Base-by-base conservation (phyloP, 345 rosid genomes). In the Syzygium aromaticum region DNA sequence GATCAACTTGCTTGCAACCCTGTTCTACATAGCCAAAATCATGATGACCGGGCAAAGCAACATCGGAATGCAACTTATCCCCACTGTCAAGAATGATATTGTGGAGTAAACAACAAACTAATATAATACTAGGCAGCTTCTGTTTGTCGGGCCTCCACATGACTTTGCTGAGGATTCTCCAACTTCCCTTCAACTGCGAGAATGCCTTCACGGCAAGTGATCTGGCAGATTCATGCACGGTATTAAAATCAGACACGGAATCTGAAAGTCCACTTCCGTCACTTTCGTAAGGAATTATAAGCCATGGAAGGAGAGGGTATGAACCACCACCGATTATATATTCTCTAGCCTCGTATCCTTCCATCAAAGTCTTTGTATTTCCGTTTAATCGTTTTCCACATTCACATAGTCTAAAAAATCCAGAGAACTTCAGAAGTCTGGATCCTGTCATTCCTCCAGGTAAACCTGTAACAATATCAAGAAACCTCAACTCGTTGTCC, bases 141-240 rank as follows among this genome's bases (percentile, higher is more conserved):
- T 95, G 92, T 89, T 95, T 95, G 89, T 97, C 98, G 10, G 98
- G 98, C 88, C 98, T 96, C 99, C 99, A 96, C 98, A 94, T 95
- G 22, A 96, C 98, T 89, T 95, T 95, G 94, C 93, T 95, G 56
- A 96, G 98, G 73, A 97, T 96, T 89, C 99, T 94, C 99, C 99
- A 95, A 89, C 97, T 95, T 52, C 99, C 98, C 89, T 95, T 97
- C 9, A 95, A 91, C 89, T 95, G 98, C 84, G 91, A 91, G 89
- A 96, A 93, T 30, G 98, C 94, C 52, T 89, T 95, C 87, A 94
- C 93, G 4, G 98, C 99, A 9, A 95, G 93, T 84, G 83, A 88
- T 90, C 98, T 95, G 78, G 96, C 94, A 84, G 91, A 91, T 90
- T 93, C 94, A 86, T 95, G 98, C 88, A 84, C 86, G 2, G 89